phyloP scores from a whole-genome alignment of 1,284 basidiomycete genomes.

The Tilletiaria anomala region DNA sequence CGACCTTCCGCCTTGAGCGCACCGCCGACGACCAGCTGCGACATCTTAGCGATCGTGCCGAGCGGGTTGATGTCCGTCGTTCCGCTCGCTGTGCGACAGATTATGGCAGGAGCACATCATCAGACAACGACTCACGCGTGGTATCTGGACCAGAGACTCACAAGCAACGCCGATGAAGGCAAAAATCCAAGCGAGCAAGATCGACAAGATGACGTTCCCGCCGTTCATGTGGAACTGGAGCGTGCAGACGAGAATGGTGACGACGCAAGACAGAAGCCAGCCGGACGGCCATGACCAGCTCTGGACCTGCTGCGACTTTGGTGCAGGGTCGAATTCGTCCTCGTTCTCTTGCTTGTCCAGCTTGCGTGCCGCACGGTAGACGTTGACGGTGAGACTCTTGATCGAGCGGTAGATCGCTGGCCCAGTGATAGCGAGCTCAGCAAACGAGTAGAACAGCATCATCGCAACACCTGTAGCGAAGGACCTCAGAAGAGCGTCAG shows the following conservation, averaged over 20 bases:
- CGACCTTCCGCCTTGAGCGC: slow-evolving; percentile 37
- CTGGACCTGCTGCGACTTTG: slow-evolving; percentile 48
- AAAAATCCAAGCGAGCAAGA: slow-evolving; percentile 49
- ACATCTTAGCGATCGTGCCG: slow-evolving; percentile 23
- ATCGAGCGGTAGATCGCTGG: slow-evolving; percentile 30
- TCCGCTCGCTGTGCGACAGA: too few species aligned
- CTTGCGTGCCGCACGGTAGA: slow-evolving; percentile 11
- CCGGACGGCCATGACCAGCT: slow-evolving; percentile 49
- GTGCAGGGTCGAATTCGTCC: slow-evolving; percentile 14
- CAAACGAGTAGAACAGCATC: slow-evolving; percentile 40
- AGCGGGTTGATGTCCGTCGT: slow-evolving; percentile 33
- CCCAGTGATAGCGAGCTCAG: slow-evolving; percentile 34
- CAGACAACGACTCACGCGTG: too few species aligned
- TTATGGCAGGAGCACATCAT: too few species aligned
- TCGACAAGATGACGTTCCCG: slow-evolving; percentile 42
- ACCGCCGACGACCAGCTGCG: slow-evolving; percentile 29
- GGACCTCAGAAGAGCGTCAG: too few species aligned
- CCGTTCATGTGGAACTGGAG: slow-evolving; percentile 33
- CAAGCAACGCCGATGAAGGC: slow-evolving; percentile 54
- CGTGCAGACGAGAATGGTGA: slow-evolving; percentile 46
- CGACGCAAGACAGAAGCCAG: slow-evolving; percentile 45
- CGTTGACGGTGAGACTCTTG: slow-evolving; percentile 15
- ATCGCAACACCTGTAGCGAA: slow-evolving; percentile 51
- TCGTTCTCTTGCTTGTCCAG: slow-evolving; percentile 10
- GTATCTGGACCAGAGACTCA: too few species aligned